phyloP scores from a whole-genome alignment of 2,329 filamentous ascomycete species.

The Sporothrix luriei region DNA sequence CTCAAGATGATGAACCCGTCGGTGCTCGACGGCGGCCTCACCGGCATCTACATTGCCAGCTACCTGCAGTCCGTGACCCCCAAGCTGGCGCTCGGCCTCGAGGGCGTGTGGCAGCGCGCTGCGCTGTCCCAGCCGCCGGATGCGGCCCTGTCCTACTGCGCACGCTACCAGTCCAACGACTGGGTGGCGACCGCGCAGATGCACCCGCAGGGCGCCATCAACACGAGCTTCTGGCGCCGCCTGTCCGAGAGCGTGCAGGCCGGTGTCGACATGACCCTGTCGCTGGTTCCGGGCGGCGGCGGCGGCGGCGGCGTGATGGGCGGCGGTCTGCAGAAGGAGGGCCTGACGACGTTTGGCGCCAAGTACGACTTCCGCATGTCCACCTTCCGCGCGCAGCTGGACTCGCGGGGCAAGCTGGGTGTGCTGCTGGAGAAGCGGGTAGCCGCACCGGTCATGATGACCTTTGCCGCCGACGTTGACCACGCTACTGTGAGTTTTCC shows the following conservation, averaged over 20 bases:
- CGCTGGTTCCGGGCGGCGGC: slow-evolving; percentile 63
- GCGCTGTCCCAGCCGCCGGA: slow-evolving; percentile 86
- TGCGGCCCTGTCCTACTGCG: slow-evolving; percentile 84
- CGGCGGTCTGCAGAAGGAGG: slow-evolving; percentile 81
- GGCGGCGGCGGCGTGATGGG: slow-evolving; percentile 63
- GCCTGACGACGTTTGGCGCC: slow-evolving; percentile 84
- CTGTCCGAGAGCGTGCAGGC: slow-evolving; percentile 95
- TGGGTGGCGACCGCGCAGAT: slow-evolving; percentile 93
- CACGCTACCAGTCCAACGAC: slow-evolving; percentile 85
- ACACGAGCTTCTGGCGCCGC: slow-evolving; percentile 90
- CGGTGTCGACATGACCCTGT: slow-evolving; percentile 90
- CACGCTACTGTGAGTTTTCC: slow-evolving; percentile 77
- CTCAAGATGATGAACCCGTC: slow-evolving; percentile 97
- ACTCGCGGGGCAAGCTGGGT: slow-evolving; percentile 91
- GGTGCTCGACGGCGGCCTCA: slow-evolving; percentile 84
- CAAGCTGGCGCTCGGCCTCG: slow-evolving; percentile 81
- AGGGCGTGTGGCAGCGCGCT: slow-evolving; percentile 90
- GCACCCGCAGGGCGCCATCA: slow-evolving; percentile 83
- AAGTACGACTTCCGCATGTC: slow-evolving; percentile 98
- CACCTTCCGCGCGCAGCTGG: slow-evolving; percentile 92
- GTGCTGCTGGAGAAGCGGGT: slow-evolving; percentile 95
- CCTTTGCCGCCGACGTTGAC: slow-evolving; percentile 95
- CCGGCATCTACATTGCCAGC: slow-evolving; percentile 92
- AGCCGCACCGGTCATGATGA: slow-evolving; percentile 87
- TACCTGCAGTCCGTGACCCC: slow-evolving; percentile 94